Percentiles rank a stretch among this genome's conserved stretches.
phyloP scores from a whole-genome alignment of 176 grass and related monocot genomes.

The Dactylis glomerata region DNA sequence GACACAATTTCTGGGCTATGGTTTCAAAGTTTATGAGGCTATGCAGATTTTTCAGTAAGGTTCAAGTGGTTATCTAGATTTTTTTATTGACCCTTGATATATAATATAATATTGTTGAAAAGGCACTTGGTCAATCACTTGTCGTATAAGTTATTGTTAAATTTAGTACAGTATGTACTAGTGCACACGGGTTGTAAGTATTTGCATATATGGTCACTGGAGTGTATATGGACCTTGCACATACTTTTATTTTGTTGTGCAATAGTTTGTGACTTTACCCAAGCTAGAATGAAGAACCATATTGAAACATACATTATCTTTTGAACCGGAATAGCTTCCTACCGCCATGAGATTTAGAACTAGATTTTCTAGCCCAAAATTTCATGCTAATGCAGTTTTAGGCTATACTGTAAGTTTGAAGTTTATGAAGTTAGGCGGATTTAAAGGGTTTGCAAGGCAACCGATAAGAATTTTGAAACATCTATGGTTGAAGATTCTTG shows the following conservation, averaged over 20 bases:
- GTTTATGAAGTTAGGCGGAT: background rate
- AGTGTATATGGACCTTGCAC: background rate
- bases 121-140: background rate
- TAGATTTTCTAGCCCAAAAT: background rate
- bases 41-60: too few species aligned
- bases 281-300: background rate
- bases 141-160: background rate
- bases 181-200: background rate
- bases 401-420: background rate
- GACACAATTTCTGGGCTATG: too few species aligned
- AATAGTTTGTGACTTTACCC: background rate
- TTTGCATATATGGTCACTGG: background rate
- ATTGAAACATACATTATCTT: too few species aligned
- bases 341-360: background rate
- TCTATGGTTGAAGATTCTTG: background rate
- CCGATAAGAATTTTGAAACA: background rate
- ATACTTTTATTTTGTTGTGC: background rate
- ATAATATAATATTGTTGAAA: background rate
- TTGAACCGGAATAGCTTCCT: background rate
- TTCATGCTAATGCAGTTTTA: background rate
- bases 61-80: background rate
- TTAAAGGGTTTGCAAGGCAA: too few species aligned
- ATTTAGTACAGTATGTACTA: background rate
- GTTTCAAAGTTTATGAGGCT: too few species aligned
- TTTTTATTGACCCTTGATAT: background rate